A percentile compares a stretch with the other conserved stretches of the same genome.
Evolutionary conservation across 306 rosid species (phyloP).

Genomic region (Prunus persica): Prunus_persica_NCBIv2 NC_034010.1:21108001-21108500

Average conservation of each 20-base stretch:
- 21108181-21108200: conserved; percentile 1
- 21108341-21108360: conserved; percentile 9
- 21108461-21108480: conserved; percentile 66
- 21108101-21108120: conserved; percentile 89
- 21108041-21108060: conserved; percentile 99
- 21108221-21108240: conserved; percentile 41
- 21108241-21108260: conserved; percentile 85
- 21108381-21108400: conserved; percentile 12
- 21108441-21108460: conserved; percentile 92
- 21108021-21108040: conserved; percentile 98
- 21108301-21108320: conserved; percentile 97
- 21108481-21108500: conserved; percentile 86
- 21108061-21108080: conserved; percentile 95
- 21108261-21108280: conserved; percentile 87
- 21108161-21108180: conserved; percentile 1
- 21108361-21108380: conserved; percentile 11
- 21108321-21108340: conserved; percentile 32
- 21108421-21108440: conserved; percentile 96
- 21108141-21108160: conserved; percentile 6
- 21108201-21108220: conserved; percentile 32
- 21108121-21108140: conserved; percentile 14
- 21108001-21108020: conserved; percentile 99
- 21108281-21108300: conserved; percentile 78
- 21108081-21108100: conserved; percentile 72
- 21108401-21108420: conserved; percentile 88